phyloP scores from a whole-genome alignment of 1,284 basidiomycete genomes.

The Pyrrhoderma noxium region DNA sequence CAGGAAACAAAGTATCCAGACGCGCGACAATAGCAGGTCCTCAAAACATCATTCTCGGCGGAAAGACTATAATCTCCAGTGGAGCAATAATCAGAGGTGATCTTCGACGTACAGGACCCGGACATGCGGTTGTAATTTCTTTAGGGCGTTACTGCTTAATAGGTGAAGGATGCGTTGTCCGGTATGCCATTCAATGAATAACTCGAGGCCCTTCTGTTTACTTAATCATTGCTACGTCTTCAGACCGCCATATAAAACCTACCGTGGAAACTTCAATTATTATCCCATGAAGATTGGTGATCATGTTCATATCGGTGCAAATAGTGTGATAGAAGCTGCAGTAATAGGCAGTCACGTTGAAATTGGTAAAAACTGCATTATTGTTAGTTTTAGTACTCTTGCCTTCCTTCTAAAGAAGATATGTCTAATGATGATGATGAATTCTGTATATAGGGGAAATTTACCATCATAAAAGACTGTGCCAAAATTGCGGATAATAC shows the following conservation, averaged over 20 bases:
- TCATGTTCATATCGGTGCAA: conserved; percentile 87
- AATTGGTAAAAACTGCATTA: conserved; percentile 92
- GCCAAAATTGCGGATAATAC: conserved; percentile 83
- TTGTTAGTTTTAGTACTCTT: conserved; percentile 63
- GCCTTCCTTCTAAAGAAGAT: too few relatives aligned
- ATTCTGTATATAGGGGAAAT: conserved; percentile 68
- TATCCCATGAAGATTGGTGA: conserved; percentile 98
- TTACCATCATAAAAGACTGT: conserved; percentile 95
- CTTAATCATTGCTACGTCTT: background rate
- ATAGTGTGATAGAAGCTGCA: conserved; percentile 87
- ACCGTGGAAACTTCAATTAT: conserved; percentile 90
- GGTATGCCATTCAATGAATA: conserved; percentile 40
- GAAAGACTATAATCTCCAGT: conserved; percentile 92
- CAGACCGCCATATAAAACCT: conserved; percentile 85
- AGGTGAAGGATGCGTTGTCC: conserved; percentile 83
- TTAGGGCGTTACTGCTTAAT: conserved; percentile 91
- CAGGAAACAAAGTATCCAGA: conserved; percentile 90
- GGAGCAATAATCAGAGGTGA: conserved; percentile 88
- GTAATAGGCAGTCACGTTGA: conserved; percentile 91
- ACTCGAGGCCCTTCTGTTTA: background rate
- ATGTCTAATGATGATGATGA: background rate
- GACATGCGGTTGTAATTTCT: conserved; percentile 87
- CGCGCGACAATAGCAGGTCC: conserved; percentile 91
- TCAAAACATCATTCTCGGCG: conserved; percentile 94
- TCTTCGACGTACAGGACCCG: conserved; percentile 73